Evolutionary conservation across 2,329 filamentous ascomycete species (phyloP), one percentile per base, ranked within the genome.

Genomic region (Neurospora sp.): DNA sequence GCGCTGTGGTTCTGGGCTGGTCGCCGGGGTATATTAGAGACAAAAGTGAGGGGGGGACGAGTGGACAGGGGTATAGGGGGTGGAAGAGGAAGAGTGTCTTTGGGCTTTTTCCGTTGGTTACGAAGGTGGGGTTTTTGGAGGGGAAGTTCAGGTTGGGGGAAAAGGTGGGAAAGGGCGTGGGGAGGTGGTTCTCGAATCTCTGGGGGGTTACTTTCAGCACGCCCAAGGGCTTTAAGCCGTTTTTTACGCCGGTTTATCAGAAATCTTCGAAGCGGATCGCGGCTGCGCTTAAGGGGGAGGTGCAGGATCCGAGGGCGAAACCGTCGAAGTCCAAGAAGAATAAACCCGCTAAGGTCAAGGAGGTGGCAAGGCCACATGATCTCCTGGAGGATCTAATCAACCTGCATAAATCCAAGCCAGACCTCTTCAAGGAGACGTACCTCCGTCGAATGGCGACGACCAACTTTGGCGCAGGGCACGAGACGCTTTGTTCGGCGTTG

Each of bases 401-500:
- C 33, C 77, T 86, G 0, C 82, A 86, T 73, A 76, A 77, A 15
- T 77, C 80, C 4, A 82, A 80, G 23, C 81, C 83, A 0, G 80
- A 81, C 1, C 81, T 81, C 6, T 86, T 87, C 70, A 82, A 75
- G 0, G 81, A 83, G 36, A 76, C 74, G 0, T 86, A 86, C 68
- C 79, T 87, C 10, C 81, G 82, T 2, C 83, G 84, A 37, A 83
- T 86, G 79, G 83, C 83, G 2, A 79, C 85, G 2, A 86, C 85
- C 1, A 87, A 87, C 72, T 86, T 87, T 72, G 85, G 85, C 11
- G 85, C 85, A 1, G 85, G 85, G 0, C 85, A 87, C 70, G 85
- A 87, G 73, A 87, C 85, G 0, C 80, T 86, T 78, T 83, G 83
- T 11, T 84, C 84, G 0, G 84, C 85, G 0, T 74, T 87, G 6